Conservation (phyloP, 306 rosid genomes). For the Sophora flavescens region DNA sequence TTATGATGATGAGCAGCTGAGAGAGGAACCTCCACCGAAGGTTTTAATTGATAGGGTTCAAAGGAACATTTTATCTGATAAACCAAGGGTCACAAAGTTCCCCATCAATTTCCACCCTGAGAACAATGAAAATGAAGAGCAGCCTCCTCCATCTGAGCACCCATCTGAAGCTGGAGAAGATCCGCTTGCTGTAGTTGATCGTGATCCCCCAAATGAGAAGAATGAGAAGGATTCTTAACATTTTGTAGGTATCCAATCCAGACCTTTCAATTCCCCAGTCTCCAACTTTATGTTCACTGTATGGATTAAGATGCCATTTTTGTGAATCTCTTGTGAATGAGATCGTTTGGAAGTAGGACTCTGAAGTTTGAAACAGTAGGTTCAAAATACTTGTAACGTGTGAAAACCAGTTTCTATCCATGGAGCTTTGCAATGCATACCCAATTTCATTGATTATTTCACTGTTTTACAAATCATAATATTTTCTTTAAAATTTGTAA, state of each 20-base stretch:
- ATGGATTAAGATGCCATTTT: conserved; percentile 44
- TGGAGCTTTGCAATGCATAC: conserved; percentile 42
- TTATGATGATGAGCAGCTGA: conserved; percentile 88
- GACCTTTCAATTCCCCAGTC: conserved; percentile 43
- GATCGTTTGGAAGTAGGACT: conserved; percentile 39
- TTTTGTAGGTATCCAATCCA: conserved; percentile 42
- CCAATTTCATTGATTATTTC: conserved; percentile 16
- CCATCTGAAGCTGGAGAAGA: conserved; percentile 58
- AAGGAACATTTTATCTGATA: conserved; percentile 90
- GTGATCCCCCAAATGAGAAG: conserved; percentile 52
- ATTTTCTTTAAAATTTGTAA: neutral
- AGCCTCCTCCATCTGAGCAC: conserved; percentile 55
- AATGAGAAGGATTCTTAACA: conserved; percentile 53
- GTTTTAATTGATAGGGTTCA: conserved; percentile 77
- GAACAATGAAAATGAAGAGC: conserved; percentile 63
- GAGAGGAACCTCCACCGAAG: conserved; percentile 92
- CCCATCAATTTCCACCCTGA: conserved; percentile 78
- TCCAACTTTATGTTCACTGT: conserved; percentile 37
- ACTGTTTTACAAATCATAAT: conserved; percentile 6
- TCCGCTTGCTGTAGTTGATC: conserved; percentile 45
- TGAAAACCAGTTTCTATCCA: conserved; percentile 38
- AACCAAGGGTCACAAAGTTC: conserved; percentile 93
- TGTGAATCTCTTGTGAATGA: conserved; percentile 41
- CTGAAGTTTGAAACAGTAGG: conserved; percentile 20
- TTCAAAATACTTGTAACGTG: conserved; percentile 37